A percentile compares a stretch with the other conserved stretches of the same genome.
These are phyloP conservation scores for Ascochyta clinopodiicola DNA, from an alignment of 2,329 filamentous ascomycete genomes.

Conservation along the genomic window DNA sequence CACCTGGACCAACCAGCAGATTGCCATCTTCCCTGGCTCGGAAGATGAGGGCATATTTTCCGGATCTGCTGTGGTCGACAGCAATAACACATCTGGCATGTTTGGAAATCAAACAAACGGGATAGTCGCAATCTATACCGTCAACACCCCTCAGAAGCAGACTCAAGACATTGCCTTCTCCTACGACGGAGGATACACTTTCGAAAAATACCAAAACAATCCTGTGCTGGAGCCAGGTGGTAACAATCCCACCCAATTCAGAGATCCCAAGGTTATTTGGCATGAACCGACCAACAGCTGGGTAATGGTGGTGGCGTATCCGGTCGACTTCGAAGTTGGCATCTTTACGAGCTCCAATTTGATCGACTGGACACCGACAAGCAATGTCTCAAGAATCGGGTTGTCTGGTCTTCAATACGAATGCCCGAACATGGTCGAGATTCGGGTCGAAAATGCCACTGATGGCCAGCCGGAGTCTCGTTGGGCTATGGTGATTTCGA, in stretches of 20 bases:
- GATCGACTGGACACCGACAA: constrained; percentile 63
- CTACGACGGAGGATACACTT: constrained; percentile 66
- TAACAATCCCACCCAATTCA: constrained; percentile 63
- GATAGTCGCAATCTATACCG: constrained; percentile 67
- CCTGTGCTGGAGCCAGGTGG: constrained; percentile 60
- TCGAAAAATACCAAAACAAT: constrained; percentile 65
- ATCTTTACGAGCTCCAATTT: constrained; percentile 67
- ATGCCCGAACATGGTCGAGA: constrained; percentile 66
- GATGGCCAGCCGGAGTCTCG: constrained; percentile 49
- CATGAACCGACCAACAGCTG: constrained; percentile 2
- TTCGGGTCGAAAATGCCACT: constrained; percentile 52
- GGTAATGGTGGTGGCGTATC: constrained; percentile 61
- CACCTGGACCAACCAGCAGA: constrained; percentile 69
- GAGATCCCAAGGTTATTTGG: constrained; percentile 68
- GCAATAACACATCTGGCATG: constrained; percentile 70
- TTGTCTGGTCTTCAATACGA: constrained; percentile 66
- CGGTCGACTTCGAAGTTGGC: constrained; percentile 64
- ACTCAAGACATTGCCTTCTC: constrained; percentile 69
- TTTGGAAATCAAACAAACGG: constrained; percentile 67
- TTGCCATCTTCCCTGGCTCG: constrained; percentile 65
- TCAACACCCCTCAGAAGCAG: constrained; percentile 54
- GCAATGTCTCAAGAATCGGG: constrained; percentile 63
- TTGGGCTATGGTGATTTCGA: constrained; percentile 58
- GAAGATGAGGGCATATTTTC: constrained; percentile 61
- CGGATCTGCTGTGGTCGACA: constrained; percentile 65